Evolutionary conservation across 768 basidiomycete genomes (phyloP), one percentile per base, ranked within the genome.

Genomic region (Lentinula aciculospora): DNA sequence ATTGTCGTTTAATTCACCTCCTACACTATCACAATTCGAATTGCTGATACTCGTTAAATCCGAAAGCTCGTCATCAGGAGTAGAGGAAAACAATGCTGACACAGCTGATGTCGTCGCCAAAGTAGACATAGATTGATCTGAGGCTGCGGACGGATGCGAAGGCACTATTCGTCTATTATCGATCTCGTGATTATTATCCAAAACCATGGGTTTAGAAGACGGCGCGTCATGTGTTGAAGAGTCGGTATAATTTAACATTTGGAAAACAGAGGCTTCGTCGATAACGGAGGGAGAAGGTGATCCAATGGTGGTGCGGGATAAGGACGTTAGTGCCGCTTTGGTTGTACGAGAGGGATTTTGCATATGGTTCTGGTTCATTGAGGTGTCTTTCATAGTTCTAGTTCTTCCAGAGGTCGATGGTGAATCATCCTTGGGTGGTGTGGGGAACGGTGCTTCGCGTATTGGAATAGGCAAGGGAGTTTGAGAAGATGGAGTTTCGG

Each of bases 11-110:
- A 17, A 2, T 29, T 23, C 49, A 9, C 32, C 32, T 4, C 49
- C 31, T 25, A 17, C 19, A 8, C 3, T 7, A 23, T 53, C 51
- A n/a, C 23, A 53, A 36, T 27, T 25, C 6, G 23, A n/a, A 39
- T 53, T 36, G 21, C 51, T 53, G 9, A 53, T n/a, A 39, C 51
- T 53, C 13, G 51, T 53, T 21, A 53, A 27, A n/a, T 53, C 51
- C 15, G 51, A 53, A 36, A 53, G 51, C 3, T 36, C 51, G 34
- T 53, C 51, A 15, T 36, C 36, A 27, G 13, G 51, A 53, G 19
- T 34, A n/a, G 31, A 10, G 31, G 49, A 36, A 34, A 50, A 39
- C 13, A 17, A 19, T 40, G 19, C 36, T 6, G 36, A 27, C 23
- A 21, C 27, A 13, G 21, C 13, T 39, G 51, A 27, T 23, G 23